These are phyloP conservation scores for Cyberlindnera meyerae DNA, from an alignment of 805 yeast species.

Conservation along the genomic window DNA sequence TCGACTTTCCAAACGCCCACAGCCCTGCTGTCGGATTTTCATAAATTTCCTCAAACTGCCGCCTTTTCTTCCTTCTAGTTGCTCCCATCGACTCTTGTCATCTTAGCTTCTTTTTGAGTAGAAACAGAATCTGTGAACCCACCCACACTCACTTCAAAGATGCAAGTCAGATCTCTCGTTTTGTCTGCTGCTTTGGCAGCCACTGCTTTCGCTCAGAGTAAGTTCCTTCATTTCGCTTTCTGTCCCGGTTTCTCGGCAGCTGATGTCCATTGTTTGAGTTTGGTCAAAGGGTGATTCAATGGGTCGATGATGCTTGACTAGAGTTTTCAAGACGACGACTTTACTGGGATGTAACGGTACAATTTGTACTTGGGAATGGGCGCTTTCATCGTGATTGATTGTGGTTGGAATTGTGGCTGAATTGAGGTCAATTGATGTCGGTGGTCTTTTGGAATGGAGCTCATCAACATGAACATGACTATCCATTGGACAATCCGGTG, in stretches of 20 bases:
- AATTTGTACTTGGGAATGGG: no score
- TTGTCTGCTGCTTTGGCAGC: slow-evolving; percentile 47
- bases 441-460: no score
- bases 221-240: slow-evolving; percentile 24
- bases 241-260: background rate
- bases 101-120: no score
- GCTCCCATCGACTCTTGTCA: background rate
- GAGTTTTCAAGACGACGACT: no score
- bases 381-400: no score
- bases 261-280: no score
- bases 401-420: no score
- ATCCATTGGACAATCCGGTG: no score
- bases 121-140: background rate
- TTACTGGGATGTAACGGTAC: no score
- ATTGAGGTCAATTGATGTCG: no score
- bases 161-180: slow-evolving; percentile 54
- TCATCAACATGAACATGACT: no score
- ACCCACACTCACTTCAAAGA: slow-evolving; percentile 19
- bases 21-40: slow-evolving; percentile 7
- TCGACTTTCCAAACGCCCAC: slow-evolving; percentile 2
- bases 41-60: slow-evolving; percentile 5
- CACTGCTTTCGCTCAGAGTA: slow-evolving; percentile 40
- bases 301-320: no score
- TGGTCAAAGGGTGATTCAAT: background rate
- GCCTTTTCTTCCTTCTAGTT: background rate